These are phyloP conservation scores for Rhodomyrtus psidioides DNA, from an alignment of 441 rosid genomes.

Conservation along the genomic window DNA sequence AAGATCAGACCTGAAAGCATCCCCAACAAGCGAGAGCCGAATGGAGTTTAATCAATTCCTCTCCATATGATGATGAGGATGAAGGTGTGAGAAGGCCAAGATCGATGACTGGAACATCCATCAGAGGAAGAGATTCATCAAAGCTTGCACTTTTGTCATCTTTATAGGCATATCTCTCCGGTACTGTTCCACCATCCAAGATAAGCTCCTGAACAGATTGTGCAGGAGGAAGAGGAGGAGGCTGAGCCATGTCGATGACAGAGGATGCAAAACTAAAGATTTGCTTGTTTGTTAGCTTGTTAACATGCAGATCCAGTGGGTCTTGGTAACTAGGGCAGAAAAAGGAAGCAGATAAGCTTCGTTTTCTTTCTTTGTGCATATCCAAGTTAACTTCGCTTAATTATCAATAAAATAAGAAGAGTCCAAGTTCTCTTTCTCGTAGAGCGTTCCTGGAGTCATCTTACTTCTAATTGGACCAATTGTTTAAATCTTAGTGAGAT, in stretches of 20 bases:
- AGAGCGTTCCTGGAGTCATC: neutral
- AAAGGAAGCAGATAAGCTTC: neutral
- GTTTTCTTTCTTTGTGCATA: neutral
- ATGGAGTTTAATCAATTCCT: conserved; percentile 1
- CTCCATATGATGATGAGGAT: neutral
- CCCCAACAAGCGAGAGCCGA: conserved; percentile 7
- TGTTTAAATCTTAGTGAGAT: neutral
- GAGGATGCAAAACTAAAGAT: neutral
- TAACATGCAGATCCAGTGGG: neutral
- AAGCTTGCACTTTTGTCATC: neutral
- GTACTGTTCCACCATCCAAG: neutral
- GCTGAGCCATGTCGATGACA: neutral
- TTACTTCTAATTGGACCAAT: neutral
- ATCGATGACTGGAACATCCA: conserved; percentile 3
- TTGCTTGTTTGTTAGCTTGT: neutral
- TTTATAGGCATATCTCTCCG: conserved; percentile 2
- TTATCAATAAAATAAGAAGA: neutral
- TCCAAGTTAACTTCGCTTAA: neutral
- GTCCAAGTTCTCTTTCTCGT: neutral
- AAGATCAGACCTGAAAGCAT: conserved; percentile 10
- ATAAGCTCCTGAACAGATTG: conserved; percentile 8
- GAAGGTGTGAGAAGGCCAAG: neutral
- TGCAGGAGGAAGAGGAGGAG: neutral
- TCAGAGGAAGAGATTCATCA: neutral
- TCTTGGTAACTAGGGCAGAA: neutral